These are phyloP conservation scores for Xerocomellus chrysenteron DNA, from an alignment of 768 basidiomycete genomes.

Conservation along the genomic window DNA sequence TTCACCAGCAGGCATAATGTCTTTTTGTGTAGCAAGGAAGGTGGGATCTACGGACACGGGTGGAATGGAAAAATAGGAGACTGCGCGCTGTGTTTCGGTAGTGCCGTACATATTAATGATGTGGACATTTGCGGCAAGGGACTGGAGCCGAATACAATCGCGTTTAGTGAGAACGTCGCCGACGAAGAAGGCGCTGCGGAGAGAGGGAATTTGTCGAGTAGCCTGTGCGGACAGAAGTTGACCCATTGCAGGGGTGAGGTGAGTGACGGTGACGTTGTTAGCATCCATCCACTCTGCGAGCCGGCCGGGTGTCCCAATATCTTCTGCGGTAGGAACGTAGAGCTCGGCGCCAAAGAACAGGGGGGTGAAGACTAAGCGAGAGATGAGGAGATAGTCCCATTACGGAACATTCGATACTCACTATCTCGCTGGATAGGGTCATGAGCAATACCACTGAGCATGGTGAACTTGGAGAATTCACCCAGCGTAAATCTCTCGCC, in stretches of 20 bases:
- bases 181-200: constrained; percentile 94
- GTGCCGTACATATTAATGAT: constrained; percentile 99
- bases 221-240: constrained; percentile 93
- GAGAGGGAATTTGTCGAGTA: constrained; percentile 77
- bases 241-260: constrained; percentile 98
- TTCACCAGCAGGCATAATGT: constrained; percentile 95
- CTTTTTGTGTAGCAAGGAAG: constrained; percentile 92
- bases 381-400: constrained; percentile 1
- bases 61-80: constrained; percentile 94
- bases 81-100: constrained; percentile 98
- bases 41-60: constrained; percentile 80
- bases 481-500: constrained; percentile 76
- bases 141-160: constrained; percentile 91
- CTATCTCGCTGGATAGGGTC: constrained; percentile 99
- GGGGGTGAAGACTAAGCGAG: constrained; percentile 86
- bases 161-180: constrained; percentile 99
- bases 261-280: constrained; percentile 89
- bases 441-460: constrained; percentile 98
- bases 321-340: constrained; percentile 94
- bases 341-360: constrained; percentile 95
- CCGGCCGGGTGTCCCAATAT: constrained; percentile 94
- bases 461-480: constrained; percentile 84
- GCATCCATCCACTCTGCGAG: constrained; percentile 99
- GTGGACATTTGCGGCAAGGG: constrained; percentile 85
- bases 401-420: constrained; percentile 44